These are phyloP conservation scores for Magnaporthiopsis incrustans DNA, from an alignment of 2,329 filamentous ascomycete species.

Conservation along the genomic window DNA sequence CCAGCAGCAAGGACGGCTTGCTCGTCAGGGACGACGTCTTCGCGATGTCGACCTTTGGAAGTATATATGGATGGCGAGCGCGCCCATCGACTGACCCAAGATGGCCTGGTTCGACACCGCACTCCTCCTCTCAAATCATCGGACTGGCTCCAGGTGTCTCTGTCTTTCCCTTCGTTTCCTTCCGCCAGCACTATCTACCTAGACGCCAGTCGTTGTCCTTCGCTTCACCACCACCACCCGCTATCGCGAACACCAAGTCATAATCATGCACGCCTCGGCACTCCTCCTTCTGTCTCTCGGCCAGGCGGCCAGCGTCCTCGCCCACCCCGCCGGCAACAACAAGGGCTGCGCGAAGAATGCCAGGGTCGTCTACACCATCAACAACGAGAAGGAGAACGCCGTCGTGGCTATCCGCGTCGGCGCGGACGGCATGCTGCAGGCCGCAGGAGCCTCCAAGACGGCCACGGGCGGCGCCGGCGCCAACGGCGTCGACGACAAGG, in stretches of 20 bases:
- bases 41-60: too few relatives aligned
- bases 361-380: conserved; percentile 48
- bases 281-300: not conserved
- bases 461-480: conserved; percentile 40
- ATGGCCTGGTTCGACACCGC: not conserved
- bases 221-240: too few relatives aligned
- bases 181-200: not conserved
- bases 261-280: not conserved
- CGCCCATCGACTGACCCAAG: too few relatives aligned
- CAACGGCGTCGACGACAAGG: conserved; percentile 28
- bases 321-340: not conserved
- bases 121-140: not conserved
- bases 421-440: conserved; percentile 21
- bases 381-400: conserved; percentile 40
- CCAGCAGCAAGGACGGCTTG: too few relatives aligned
- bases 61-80: too few relatives aligned
- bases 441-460: conserved; percentile 21
- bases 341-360: conserved; percentile 10
- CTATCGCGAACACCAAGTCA: not conserved
- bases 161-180: not conserved
- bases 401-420: conserved; percentile 30
- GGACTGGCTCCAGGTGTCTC: not conserved
- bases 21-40: too few relatives aligned
- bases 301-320: not conserved
- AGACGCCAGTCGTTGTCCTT: too few relatives aligned